Conservation (phyloP, 2,329 filamentous ascomycete genomes). For the Penicillium sclerotiorum region DNA sequence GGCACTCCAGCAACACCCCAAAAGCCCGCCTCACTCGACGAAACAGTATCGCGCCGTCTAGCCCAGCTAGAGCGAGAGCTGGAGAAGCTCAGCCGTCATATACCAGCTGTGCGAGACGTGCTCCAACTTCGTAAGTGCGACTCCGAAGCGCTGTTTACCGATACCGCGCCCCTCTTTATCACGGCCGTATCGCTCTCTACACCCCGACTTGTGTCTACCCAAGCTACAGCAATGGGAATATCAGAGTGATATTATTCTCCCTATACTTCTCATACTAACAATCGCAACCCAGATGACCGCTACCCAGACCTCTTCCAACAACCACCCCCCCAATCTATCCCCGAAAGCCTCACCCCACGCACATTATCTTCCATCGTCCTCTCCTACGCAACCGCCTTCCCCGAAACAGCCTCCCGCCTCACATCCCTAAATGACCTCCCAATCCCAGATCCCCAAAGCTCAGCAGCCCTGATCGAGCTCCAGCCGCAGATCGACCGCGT, state of each 20-base stretch:
- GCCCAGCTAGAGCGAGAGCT: conserved; percentile 42
- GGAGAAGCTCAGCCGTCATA: conserved; percentile 38
- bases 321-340: conserved; percentile 34
- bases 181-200: not conserved
- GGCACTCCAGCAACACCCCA: conserved; percentile 38
- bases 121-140: conserved; percentile 43
- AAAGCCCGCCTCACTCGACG: conserved; percentile 39
- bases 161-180: not conserved
- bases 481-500: conserved; percentile 45
- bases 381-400: conserved; percentile 49
- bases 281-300: conserved; percentile 36
- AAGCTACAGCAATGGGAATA: not conserved
- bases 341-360: conserved; percentile 38
- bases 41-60: conserved; percentile 44
- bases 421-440: conserved; percentile 52
- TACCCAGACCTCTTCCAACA: conserved; percentile 47
- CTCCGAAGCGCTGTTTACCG: not conserved
- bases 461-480: conserved; percentile 45
- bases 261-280: not conserved
- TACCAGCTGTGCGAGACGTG: conserved; percentile 45
- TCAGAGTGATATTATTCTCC: not conserved
- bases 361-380: conserved; percentile 46
- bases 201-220: not conserved
- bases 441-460: conserved; percentile 46
- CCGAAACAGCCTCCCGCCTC: conserved; percentile 51